These are phyloP conservation scores for Cardamine resedifolia DNA, from an alignment of 345 rosid species.

Conservation along the genomic window DNA sequence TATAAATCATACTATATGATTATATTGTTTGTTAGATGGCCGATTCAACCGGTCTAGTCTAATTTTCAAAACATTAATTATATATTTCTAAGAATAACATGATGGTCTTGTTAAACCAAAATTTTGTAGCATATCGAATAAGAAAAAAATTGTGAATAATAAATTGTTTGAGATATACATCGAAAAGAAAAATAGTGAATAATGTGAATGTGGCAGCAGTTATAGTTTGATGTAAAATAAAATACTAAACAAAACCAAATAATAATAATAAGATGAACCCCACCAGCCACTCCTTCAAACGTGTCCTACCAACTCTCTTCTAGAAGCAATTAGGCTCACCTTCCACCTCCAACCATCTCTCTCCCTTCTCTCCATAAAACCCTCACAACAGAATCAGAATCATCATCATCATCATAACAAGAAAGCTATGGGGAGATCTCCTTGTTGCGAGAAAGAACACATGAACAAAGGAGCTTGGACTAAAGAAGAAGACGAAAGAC, in stretches of 20 bases:
- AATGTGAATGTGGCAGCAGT: slow-evolving; percentile 34
- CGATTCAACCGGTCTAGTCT: too few relatives aligned
- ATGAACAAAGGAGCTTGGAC: slow-evolving; percentile 78
- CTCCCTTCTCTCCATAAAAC: slow-evolving; percentile 25
- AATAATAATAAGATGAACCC: slow-evolving; percentile 18
- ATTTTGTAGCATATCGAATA: neutral
- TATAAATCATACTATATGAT: too few relatives aligned
- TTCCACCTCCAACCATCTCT: slow-evolving; percentile 33
- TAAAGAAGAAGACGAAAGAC: slow-evolving; percentile 51
- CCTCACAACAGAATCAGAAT: slow-evolving; percentile 20
- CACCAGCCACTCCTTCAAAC: slow-evolving; percentile 81
- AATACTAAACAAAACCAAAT: slow-evolving; percentile 27
- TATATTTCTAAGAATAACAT: neutral
- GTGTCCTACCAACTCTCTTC: slow-evolving; percentile 98
- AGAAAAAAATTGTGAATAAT: neutral
- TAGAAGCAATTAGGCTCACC: slow-evolving; percentile 72
- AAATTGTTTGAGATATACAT: neutral
- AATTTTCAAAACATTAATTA: too few relatives aligned
- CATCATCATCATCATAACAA: neutral
- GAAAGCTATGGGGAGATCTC: slow-evolving; percentile 64
- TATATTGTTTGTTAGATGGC: too few relatives aligned
- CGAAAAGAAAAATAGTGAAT: neutral
- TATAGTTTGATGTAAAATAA: slow-evolving; percentile 39
- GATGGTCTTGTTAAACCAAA: neutral
- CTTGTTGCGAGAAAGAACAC: slow-evolving; percentile 65